Evolutionary conservation across 306 rosid genomes (phyloP).

Genomic region (Cicer pinnatifidum): DNA sequence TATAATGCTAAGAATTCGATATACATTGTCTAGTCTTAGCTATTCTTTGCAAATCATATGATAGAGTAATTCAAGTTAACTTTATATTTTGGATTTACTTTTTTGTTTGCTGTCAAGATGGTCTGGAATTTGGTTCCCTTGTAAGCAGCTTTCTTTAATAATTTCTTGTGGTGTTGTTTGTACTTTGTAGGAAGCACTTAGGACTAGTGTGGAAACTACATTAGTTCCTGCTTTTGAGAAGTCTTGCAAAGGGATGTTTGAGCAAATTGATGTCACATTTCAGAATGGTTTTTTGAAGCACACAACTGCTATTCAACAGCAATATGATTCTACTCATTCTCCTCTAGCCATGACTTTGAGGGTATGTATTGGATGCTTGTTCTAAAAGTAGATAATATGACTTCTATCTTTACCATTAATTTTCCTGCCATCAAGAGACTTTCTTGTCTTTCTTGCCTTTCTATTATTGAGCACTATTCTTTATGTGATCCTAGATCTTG

Average conservation of each 20-base stretch:
- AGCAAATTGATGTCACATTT: constrained; percentile 65
- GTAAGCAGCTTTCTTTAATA: constrained; percentile 36
- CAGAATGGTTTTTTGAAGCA: constrained; percentile 65
- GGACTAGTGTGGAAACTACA: constrained; percentile 65
- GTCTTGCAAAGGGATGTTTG: constrained; percentile 74
- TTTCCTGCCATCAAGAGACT: not conserved
- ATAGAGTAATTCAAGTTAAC: constrained; percentile 22
- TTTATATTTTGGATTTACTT: constrained; percentile 31
- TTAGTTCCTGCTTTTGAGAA: constrained; percentile 67
- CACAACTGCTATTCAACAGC: constrained; percentile 62
- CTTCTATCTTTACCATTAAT: not conserved
- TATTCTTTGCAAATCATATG: constrained; percentile 7
- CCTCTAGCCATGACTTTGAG: constrained; percentile 64
- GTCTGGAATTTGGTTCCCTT: constrained; percentile 25
- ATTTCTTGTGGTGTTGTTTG: constrained; percentile 34
- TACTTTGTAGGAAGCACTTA: constrained; percentile 66
- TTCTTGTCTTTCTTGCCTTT: constrained; percentile 30
- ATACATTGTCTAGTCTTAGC: constrained; percentile 5
- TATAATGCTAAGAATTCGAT: constrained; percentile 9
- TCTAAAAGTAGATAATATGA: constrained; percentile 31
- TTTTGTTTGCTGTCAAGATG: constrained; percentile 28
- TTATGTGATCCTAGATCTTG: not conserved
- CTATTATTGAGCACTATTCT: not conserved
- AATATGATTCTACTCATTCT: constrained; percentile 69
- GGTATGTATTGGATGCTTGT: constrained; percentile 53